These are phyloP conservation scores for Lobosporangium transversale DNA, from an alignment of 192 early-diverging fungal species.

Conservation along the genomic window DNA sequence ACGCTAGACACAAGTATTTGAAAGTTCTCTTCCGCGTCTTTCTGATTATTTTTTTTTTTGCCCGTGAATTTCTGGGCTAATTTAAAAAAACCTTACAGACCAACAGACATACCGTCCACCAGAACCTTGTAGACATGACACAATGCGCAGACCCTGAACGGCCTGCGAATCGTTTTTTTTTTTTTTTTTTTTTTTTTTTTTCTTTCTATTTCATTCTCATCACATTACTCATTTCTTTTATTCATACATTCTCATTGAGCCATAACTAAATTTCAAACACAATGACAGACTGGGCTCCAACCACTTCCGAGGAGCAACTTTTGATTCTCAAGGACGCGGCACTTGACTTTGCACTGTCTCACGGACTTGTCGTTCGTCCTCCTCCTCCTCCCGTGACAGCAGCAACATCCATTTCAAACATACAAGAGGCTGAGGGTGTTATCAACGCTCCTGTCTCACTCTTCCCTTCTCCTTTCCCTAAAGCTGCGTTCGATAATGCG, in stretches of 20 bases:
- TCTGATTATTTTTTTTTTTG: no score
- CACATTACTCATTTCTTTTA: neutral
- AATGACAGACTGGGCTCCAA: slow-evolving; percentile 41
- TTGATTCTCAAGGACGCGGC: slow-evolving; percentile 62
- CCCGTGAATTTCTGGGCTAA: no score
- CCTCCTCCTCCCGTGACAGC: slow-evolving; percentile 41
- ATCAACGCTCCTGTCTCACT: slow-evolving; percentile 88
- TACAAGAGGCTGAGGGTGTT: slow-evolving; percentile 50
- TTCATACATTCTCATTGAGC: neutral
- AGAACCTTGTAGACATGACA: no score
- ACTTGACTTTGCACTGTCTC: slow-evolving; percentile 85
- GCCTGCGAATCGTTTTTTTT: no score
- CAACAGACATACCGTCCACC: no score
- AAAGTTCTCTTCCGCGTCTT: no score
- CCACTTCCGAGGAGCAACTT: slow-evolving; percentile 47
- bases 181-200: slow-evolving; percentile 1
- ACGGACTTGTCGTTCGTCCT: slow-evolving; percentile 84
- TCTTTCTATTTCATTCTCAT: neutral
- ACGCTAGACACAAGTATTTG: no score
- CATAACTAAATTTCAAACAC: neutral
- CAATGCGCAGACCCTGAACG: no score
- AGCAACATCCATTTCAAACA: slow-evolving; percentile 20
- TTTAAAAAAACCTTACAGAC: no score
- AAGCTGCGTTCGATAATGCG: slow-evolving; percentile 75
- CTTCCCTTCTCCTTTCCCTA: slow-evolving; percentile 87